Base-by-base conservation (phyloP, 163 green algal species). In the Scenedesmus sp. region DNA sequence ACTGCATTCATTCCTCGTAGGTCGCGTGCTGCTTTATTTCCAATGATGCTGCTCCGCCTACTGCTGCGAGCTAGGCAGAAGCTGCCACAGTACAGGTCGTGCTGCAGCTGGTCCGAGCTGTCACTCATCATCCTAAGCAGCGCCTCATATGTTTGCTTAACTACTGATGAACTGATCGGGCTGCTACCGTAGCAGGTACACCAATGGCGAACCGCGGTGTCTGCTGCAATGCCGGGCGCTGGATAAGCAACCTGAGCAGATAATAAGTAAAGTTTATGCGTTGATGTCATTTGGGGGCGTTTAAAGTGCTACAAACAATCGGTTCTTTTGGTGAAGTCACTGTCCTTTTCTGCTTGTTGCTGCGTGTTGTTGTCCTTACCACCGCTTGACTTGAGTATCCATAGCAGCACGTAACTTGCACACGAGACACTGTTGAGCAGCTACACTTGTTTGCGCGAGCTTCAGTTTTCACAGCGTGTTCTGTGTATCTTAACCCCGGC, bases 31-130 rank as follows among this genome's bases (percentile, higher is more conserved):
- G 56, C 15, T 70, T 6, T 16, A 4, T 7, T 70, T 10, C 56
- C 3, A 24, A 61, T 70, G 56, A 70, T 72, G 59, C 0, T 37
- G 30, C 30, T 18, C 9, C 37, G 65, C 9, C 65, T 76, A 30
- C 65, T 76, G 65, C 26, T 76, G 65, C 65, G 65, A 76, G 65
- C 65, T 76, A 20, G 30, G 65, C 65, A 76, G 65, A 76, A 76
- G 65, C 65, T 76, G 65, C 65, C 65, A 5, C 6, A 76, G 30
- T 76, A 76, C 26, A 76, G 7, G 18, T 20, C 30, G 65, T 76
- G 65, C 65, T 40, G 30, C 30, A 76, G 65, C 65, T 76, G 30
- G 65, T 76, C 65, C 65, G 65, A 76, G 65, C 65, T 76, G 65
- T n/a, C 30, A 9, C 20, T 40, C 30, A 40, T 2, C 5, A 76